phyloP scores from a whole-genome alignment of 2,329 filamentous ascomycete genomes.

The Leptographium lundbergii region DNA sequence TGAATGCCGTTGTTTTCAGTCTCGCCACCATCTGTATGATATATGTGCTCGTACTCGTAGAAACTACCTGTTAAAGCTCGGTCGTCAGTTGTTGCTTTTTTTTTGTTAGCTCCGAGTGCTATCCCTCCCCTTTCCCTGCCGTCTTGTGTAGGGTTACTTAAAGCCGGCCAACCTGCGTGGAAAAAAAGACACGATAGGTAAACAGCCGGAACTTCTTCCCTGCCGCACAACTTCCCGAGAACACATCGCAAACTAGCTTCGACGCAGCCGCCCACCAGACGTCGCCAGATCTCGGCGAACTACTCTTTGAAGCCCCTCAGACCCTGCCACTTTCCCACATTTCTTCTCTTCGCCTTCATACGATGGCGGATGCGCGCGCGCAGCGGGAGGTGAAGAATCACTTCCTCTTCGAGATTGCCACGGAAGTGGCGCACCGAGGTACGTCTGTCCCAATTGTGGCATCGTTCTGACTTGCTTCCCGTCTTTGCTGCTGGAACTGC shows the following conservation, averaged over 20 bases:
- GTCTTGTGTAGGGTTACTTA: not conserved
- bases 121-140: not conserved
- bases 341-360: not conserved
- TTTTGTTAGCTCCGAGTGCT: not conserved
- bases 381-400: constrained; percentile 79
- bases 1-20: not conserved
- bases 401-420: constrained; percentile 90
- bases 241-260: not conserved
- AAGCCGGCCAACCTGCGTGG: not conserved
- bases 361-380: constrained; percentile 25
- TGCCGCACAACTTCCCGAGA: not conserved
- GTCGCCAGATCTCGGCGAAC: not conserved
- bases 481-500: not conserved
- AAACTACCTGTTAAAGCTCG: not conserved
- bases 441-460: constrained; percentile 13
- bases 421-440: constrained; percentile 95
- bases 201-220: not conserved
- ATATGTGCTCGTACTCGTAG: not conserved
- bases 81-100: not conserved
- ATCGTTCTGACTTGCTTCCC: not conserved
- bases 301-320: constrained; percentile 1
- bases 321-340: constrained; percentile 8
- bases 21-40: not conserved
- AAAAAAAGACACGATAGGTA: not conserved
- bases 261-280: not conserved